These are phyloP conservation scores for Candida smagusa DNA, from an alignment of 1,139 yeast species.

Conservation along the genomic window DNA sequence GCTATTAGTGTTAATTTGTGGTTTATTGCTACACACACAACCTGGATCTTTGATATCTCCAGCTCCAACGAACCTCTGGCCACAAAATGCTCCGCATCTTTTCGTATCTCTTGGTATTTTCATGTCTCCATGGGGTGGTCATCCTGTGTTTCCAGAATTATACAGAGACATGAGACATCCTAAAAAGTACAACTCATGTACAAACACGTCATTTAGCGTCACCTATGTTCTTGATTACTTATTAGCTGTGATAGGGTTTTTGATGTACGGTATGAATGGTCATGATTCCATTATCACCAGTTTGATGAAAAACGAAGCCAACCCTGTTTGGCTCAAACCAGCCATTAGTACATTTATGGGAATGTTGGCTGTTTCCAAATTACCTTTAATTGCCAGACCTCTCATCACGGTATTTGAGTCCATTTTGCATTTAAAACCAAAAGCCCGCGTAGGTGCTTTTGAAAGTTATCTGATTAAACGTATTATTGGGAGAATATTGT, in stretches of 20 bases:
- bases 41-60: slow-evolving; percentile 72
- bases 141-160: slow-evolving; percentile 79
- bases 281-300: slow-evolving; percentile 40
- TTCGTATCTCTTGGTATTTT: slow-evolving; percentile 69
- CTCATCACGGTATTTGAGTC: slow-evolving; percentile 40
- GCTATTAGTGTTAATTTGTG: slow-evolving; percentile 56
- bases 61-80: slow-evolving; percentile 49
- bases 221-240: slow-evolving; percentile 33
- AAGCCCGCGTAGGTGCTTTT: not conserved
- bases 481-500: slow-evolving; percentile 21
- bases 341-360: slow-evolving; percentile 37
- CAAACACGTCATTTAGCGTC: slow-evolving; percentile 31
- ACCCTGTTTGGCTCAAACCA: slow-evolving; percentile 31
- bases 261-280: slow-evolving; percentile 39
- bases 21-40: slow-evolving; percentile 47
- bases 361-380: slow-evolving; percentile 37
- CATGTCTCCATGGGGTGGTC: slow-evolving; percentile 92
- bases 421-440: slow-evolving; percentile 7
- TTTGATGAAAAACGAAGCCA: slow-evolving; percentile 31
- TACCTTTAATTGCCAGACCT: slow-evolving; percentile 41
- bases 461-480: slow-evolving; percentile 6
- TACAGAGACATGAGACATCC: slow-evolving; percentile 85
- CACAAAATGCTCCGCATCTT: slow-evolving; percentile 42
- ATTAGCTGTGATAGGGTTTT: slow-evolving; percentile 35
- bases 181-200: slow-evolving; percentile 25